Base-by-base conservation (phyloP, 2,329 filamentous ascomycete species). In the Elsinoe necatrix region DNA sequence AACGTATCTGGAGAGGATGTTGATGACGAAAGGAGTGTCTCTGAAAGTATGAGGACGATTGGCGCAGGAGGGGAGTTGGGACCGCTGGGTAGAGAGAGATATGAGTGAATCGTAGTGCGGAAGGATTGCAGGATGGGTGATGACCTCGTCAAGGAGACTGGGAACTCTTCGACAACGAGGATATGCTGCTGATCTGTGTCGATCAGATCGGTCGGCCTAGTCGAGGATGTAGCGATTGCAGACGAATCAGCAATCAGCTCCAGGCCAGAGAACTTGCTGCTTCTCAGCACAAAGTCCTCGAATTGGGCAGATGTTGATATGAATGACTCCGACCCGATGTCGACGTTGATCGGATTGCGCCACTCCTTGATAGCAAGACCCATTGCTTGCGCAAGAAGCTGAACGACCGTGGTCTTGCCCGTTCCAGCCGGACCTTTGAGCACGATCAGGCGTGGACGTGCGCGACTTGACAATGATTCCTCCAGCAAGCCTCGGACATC, bases 351-450 rank as follows among this genome's bases (percentile, higher is more conserved):
- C 0, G 92, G 90, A 67, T 95, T 96, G 67, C 83, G 87, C 93
- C 93, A 98, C 70, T 97, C 90, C 29, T 93, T 74, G 27, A 97
- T 73, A 60, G 91, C 82, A 59, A 86, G 84, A 1, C 79, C 80
- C 74, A 97, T 75, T n/a, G 86, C 82, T 61, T 82, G 82, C 3
- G 91, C 86, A 34, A 98, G 78, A 20, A 95, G 74, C 9, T 81
- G 80, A 54, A 97, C 67, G 0, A 92, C 95, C 0, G 89, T 90
- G 0, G 93, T 97, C 73, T 98, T 98, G 27, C 89, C 93, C 31
- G 88, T 87, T 18, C 93, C 93, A 41, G 93, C 91, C 31, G 90
- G 84, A 9, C 93, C 93, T 70, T 95, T 95, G 42, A 98, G 76
- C 25, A 98, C 77, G 57, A 96, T 78, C 57, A 96, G 68, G 59